These are phyloP conservation scores for Plenodomus tracheiphilus DNA, from an alignment of 2,329 filamentous ascomycete genomes.

Conservation along the genomic window DNA sequence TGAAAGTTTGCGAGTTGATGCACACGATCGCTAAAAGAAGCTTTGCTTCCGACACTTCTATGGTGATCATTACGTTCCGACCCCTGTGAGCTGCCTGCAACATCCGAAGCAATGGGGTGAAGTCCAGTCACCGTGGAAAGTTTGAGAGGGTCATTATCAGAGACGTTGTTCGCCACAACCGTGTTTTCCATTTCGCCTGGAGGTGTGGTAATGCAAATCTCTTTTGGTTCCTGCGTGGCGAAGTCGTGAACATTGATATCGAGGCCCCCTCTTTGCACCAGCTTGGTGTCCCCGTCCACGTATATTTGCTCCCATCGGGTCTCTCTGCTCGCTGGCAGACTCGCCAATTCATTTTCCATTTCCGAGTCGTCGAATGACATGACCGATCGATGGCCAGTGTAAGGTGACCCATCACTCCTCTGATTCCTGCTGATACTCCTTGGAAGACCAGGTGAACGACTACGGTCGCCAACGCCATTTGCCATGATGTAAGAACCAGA, in stretches of 20 bases:
- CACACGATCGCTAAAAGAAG: slow-evolving; percentile 41
- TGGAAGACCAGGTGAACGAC: slow-evolving; percentile 23
- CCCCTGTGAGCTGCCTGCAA: slow-evolving; percentile 10
- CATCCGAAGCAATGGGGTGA: slow-evolving; percentile 19
- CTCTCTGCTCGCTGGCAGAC: slow-evolving; percentile 39
- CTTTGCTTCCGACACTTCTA: slow-evolving; percentile 28
- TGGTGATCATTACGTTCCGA: slow-evolving; percentile 13
- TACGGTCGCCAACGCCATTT: slow-evolving; percentile 23
- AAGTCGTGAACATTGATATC: slow-evolving; percentile 40
- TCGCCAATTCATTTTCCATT: slow-evolving; percentile 40
- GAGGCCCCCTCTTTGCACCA: slow-evolving; percentile 37
- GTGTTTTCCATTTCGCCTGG: slow-evolving; percentile 36
- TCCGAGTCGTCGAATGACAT: slow-evolving; percentile 46
- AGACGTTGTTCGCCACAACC: slow-evolving; percentile 27
- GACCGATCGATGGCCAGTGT: slow-evolving; percentile 38
- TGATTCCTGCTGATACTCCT: slow-evolving; percentile 30
- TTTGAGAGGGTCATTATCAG: slow-evolving; percentile 30
- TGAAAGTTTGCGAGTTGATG: slow-evolving; percentile 29
- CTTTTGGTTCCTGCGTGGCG: slow-evolving; percentile 34
- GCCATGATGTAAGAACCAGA: slow-evolving; percentile 50
- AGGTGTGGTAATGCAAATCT: slow-evolving; percentile 42
- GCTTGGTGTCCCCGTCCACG: slow-evolving; percentile 43
- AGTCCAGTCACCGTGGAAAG: slow-evolving; percentile 26
- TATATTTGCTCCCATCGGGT: slow-evolving; percentile 46
- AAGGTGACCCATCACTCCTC: slow-evolving; percentile 42